These are phyloP conservation scores for Hyaloscypha variabilis DNA, from an alignment of 495 filamentous ascomycete species.

Conservation along the genomic window DNA sequence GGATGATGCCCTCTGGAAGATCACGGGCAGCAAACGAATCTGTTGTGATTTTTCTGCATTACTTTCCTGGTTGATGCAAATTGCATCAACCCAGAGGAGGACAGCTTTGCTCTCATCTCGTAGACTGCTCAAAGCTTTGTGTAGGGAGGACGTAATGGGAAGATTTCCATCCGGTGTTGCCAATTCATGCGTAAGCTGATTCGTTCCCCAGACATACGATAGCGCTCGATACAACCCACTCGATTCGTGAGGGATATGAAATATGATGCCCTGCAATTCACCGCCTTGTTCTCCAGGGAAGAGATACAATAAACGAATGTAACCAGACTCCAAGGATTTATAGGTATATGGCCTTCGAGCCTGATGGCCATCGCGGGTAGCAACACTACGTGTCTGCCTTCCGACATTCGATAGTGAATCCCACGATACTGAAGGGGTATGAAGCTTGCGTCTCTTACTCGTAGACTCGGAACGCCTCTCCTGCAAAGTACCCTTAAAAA, in stretches of 20 bases:
- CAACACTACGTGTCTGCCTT: no score
- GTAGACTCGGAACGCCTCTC: no score
- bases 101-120: conserved; percentile 1
- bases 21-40: conserved; percentile 8
- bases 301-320: conserved; percentile 11
- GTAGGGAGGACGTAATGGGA: conserved; percentile 11
- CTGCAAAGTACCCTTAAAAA: no score
- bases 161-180: conserved; percentile 13
- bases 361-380: no score
- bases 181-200: neutral
- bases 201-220: conserved; percentile 20
- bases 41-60: conserved; percentile 12
- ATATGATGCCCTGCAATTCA: conserved; percentile 5
- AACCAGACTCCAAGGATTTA: neutral
- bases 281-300: conserved; percentile 7
- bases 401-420: no score
- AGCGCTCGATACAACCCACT: conserved; percentile 4
- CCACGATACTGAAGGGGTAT: no score
- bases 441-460: no score
- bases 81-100: conserved; percentile 12
- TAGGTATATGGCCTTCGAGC: neutral
- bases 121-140: conserved; percentile 2
- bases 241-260: neutral
- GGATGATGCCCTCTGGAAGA: conserved; percentile 7
- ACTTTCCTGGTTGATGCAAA: conserved; percentile 20